A percentile compares a stretch with the other conserved stretches of the same genome.
These are phyloP conservation scores for Mrakia blollopis DNA, from an alignment of 768 basidiomycete species.

Conservation along the genomic window DNA sequence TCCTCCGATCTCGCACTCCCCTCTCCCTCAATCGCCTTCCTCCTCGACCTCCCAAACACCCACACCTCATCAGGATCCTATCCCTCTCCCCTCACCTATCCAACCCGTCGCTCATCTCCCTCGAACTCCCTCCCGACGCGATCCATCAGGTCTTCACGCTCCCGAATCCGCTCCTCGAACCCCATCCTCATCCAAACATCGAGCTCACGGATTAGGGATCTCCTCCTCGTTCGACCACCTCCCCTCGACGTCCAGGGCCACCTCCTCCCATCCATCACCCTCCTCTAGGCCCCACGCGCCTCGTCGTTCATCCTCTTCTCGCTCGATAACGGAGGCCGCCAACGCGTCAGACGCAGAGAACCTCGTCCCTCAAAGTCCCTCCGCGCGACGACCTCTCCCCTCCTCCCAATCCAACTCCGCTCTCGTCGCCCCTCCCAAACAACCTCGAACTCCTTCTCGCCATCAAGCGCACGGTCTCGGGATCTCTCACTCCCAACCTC, in stretches of 20 bases:
- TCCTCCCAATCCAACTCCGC: neutral
- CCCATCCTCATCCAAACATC: neutral
- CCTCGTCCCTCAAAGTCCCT: neutral
- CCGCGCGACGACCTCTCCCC: neutral
- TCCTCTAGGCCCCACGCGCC: neutral
- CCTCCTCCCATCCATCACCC: neutral
- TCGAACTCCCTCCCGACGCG: neutral
- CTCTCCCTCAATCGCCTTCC: neutral
- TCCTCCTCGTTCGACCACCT: conserved; percentile 5
- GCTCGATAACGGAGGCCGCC: neutral
- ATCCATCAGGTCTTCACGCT: neutral
- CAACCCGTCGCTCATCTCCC: neutral
- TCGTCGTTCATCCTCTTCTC: neutral
- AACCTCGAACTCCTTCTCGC: neutral
- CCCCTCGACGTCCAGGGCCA: neutral
- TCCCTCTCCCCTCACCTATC: neutral
- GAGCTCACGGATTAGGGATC: neutral
- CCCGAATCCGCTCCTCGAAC: neutral
- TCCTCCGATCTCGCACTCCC: neutral
- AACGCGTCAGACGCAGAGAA: neutral
- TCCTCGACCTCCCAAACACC: conserved; percentile 4
- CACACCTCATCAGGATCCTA: neutral
- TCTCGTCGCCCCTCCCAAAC: neutral
- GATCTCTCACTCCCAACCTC: neutral
- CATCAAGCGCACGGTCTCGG: neutral